Evolutionary conservation across 2,329 filamentous ascomycete genomes (phyloP), one percentile per base, ranked within the genome.

Genomic region (Coleophoma cylindrospora): DNA sequence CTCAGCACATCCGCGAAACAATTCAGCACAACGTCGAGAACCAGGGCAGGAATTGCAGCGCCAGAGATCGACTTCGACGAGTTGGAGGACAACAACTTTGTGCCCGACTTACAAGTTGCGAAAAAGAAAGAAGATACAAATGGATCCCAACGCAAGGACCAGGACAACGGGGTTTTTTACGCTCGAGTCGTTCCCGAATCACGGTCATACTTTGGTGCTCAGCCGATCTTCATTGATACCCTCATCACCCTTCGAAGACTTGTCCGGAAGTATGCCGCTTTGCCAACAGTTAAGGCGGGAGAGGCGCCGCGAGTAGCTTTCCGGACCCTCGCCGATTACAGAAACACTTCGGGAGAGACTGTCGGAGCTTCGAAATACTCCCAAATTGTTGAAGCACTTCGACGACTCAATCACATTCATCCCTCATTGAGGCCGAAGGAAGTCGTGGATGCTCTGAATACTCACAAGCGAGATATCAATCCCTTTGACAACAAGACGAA

Each of bases 151-250:
- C 67, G 50, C 46, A 50, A 15, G 50, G 57, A 54, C 10, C 34
- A 61, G 61, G 53, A 52, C 19, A 43, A 54, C 58, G 43, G 65
- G 27, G 57, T 61, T 22, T 77, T 81, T 57, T 54, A 55, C 33
- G 84, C 88, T 48, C 89, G 94, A 57, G 75, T 95, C 19, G 74
- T 96, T 34, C 94, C 94, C 17, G 78, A 79, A 22, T 96, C 91
- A 34, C 85, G 89, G 3, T 94, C 92, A n/a, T 99, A 99, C 72
- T 99, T 97, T 74, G 91, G 90, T 47, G 86, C 86, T 47, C 86
- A 86, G 54, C 87, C 91, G 2, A 76, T 79, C 49, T 96, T 96
- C 75, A 94, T 86, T 70, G 94, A 99, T 70, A 81, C 88, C 62
- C 81, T 87, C 60, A 79, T 97, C 57, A 73, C 76, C 43, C 77